Evolutionary conservation across 805 yeast species (phyloP).

Genomic region (Candida glaebosa): DNA sequence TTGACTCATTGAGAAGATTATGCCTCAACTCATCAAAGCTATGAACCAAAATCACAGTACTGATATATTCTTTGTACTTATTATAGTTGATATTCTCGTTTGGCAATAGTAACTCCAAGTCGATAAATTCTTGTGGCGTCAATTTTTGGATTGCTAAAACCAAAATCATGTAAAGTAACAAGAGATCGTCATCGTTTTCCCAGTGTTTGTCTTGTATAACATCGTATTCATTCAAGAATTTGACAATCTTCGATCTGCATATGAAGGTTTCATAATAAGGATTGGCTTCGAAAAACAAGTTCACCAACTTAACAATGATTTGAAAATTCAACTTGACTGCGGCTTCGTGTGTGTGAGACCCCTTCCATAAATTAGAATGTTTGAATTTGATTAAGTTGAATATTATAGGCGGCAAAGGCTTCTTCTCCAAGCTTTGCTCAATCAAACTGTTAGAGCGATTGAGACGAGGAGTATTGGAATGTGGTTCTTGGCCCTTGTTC

Average conservation of each 20-base stretch:
- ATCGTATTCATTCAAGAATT: slow-evolving; percentile 36
- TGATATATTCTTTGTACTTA: slow-evolving; percentile 14
- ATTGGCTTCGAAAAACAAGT: slow-evolving; percentile 40
- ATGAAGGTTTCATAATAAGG: slow-evolving; percentile 40
- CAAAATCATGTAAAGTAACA: slow-evolving; percentile 43
- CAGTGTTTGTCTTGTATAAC: slow-evolving; percentile 31
- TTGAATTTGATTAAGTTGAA: slow-evolving; percentile 9
- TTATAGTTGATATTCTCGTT: slow-evolving; percentile 17
- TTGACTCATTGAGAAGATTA: slow-evolving; percentile 45
- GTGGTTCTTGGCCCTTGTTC: slow-evolving; percentile 1
- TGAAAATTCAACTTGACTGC: slow-evolving; percentile 24
- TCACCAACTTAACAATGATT: slow-evolving; percentile 33
- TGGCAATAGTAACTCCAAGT: slow-evolving; percentile 15
- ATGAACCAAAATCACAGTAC: slow-evolving; percentile 27
- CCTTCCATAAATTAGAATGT: slow-evolving; percentile 16
- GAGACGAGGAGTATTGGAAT: background rate
- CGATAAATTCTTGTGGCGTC: slow-evolving; percentile 26
- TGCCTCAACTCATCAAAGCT: slow-evolving; percentile 45
- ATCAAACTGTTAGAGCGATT: slow-evolving; percentile 9
- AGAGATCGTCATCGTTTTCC: slow-evolving; percentile 49
- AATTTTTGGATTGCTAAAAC: slow-evolving; percentile 36
- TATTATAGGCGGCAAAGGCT: slow-evolving; percentile 25
- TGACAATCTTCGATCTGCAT: slow-evolving; percentile 26
- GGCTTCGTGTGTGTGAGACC: slow-evolving; percentile 14
- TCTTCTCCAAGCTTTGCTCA: slow-evolving; percentile 24